Percentiles rank a stretch among this genome's conserved stretches.
Evolutionary conservation across 2,329 filamentous ascomycete genomes (phyloP).

Genomic region (Xylariales sp.): DNA sequence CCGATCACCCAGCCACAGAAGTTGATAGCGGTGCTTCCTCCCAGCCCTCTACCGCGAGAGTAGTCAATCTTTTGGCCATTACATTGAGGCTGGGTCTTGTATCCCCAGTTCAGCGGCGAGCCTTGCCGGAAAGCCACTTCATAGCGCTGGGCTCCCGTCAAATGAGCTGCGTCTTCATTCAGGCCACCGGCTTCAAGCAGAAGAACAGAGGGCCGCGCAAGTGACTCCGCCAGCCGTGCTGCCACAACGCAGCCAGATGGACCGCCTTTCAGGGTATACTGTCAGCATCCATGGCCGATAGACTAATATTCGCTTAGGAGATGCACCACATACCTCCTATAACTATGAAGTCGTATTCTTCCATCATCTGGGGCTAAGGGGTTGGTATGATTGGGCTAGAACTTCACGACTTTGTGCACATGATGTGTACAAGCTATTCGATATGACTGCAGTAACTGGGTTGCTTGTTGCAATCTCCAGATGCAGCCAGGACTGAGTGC

Average conservation of each 20-base stretch:
- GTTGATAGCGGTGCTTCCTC: slow-evolving; percentile 37
- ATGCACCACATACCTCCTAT: slow-evolving; percentile 13
- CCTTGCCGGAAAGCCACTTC: slow-evolving; percentile 35
- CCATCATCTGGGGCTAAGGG: not conserved
- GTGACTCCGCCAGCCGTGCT: slow-evolving; percentile 36
- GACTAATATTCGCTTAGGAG: not conserved
- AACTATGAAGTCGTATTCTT: slow-evolving; percentile 14
- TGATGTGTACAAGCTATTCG: not conserved
- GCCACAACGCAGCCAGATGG: slow-evolving; percentile 49
- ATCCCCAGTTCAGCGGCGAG: slow-evolving; percentile 38
- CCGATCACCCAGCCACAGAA: slow-evolving; percentile 41
- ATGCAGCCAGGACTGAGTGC: no score
- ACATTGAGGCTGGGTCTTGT: slow-evolving; percentile 33
- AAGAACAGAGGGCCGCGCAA: slow-evolving; percentile 39
- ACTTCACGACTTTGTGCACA: no score
- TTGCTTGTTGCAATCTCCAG: no score
- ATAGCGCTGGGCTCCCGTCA: slow-evolving; percentile 37
- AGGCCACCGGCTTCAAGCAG: slow-evolving; percentile 46
- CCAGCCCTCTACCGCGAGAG: slow-evolving; percentile 34
- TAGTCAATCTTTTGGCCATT: slow-evolving; percentile 32
- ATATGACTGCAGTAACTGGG: not conserved
- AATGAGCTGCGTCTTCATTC: slow-evolving; percentile 30
- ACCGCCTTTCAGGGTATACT: slow-evolving; percentile 34
- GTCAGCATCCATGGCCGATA: not conserved
- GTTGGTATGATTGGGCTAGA: not conserved